Conservation (phyloP, 2,329 filamentous ascomycete species). For the Botryotinia globosa region DNA sequence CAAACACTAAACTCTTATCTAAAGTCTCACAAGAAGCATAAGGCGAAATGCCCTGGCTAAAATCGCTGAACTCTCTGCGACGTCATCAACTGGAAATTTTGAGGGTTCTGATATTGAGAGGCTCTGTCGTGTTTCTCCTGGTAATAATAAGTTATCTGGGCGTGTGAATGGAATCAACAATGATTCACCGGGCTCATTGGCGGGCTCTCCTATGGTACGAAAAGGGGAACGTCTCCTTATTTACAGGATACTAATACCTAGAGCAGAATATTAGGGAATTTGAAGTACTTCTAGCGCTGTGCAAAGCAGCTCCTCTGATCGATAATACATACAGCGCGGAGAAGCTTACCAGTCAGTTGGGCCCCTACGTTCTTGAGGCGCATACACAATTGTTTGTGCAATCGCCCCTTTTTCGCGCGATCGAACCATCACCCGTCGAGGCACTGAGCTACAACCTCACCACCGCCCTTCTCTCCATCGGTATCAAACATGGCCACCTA, state of each 20-base stretch:
- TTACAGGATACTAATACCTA: slow-evolving; percentile 16
- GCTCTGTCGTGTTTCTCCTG: slow-evolving; percentile 57
- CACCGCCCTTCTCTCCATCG: slow-evolving; percentile 76
- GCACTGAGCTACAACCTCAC: slow-evolving; percentile 75
- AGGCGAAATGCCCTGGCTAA: slow-evolving; percentile 62
- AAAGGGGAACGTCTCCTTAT: not conserved
- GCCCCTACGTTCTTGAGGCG: slow-evolving; percentile 81
- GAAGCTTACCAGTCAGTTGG: slow-evolving; percentile 73
- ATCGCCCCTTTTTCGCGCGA: slow-evolving; percentile 77
- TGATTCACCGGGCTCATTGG: slow-evolving; percentile 45
- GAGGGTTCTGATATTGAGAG: slow-evolving; percentile 63
- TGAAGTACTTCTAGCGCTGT: slow-evolving; percentile 86
- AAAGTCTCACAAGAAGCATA: slow-evolving; percentile 49
- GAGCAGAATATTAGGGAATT: slow-evolving; percentile 79
- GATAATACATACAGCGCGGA: slow-evolving; percentile 69
- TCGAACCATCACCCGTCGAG: slow-evolving; percentile 88
- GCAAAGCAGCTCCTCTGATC: slow-evolving; percentile 80
- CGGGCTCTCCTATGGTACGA: slow-evolving; percentile 59
- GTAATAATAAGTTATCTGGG: slow-evolving; percentile 45
- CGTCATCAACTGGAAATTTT: slow-evolving; percentile 51
- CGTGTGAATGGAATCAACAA: slow-evolving; percentile 48
- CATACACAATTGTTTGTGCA: slow-evolving; percentile 73
- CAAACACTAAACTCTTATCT: not conserved
- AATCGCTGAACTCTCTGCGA: slow-evolving; percentile 61
- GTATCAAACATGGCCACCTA: slow-evolving; percentile 67